A percentile compares a stretch with the other conserved stretches of the same genome.
These are phyloP conservation scores for Acacia confusa DNA, from an alignment of 306 rosid species.

Conservation along the genomic window DNA sequence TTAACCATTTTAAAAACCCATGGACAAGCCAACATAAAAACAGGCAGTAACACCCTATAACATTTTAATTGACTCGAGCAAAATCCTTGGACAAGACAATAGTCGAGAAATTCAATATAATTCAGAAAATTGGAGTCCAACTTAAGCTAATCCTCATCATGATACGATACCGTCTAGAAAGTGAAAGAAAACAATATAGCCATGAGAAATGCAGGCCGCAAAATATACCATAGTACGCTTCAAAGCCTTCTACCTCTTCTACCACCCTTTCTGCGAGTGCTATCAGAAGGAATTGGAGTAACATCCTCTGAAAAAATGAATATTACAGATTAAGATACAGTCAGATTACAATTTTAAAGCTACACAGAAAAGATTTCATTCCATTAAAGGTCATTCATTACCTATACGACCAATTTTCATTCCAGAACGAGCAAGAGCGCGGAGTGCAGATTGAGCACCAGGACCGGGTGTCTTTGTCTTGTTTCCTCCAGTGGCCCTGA, in stretches of 20 bases:
- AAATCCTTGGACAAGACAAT: conserved; percentile 11
- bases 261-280: conserved; percentile 96
- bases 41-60: background rate
- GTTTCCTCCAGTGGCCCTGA: conserved; percentile 91
- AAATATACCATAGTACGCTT: conserved; percentile 26
- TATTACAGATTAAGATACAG: background rate
- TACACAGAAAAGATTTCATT: background rate
- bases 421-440: conserved; percentile 91
- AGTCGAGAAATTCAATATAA: conserved; percentile 26
- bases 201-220: background rate
- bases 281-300: conserved; percentile 86
- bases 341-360: background rate
- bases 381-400: conserved; percentile 6
- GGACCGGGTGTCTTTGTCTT: conserved; percentile 93
- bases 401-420: conserved; percentile 97
- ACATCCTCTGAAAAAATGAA: conserved; percentile 74
- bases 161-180: conserved; percentile 24
- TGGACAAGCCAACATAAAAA: background rate
- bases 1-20: background rate
- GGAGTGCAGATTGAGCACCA: conserved; percentile 92
- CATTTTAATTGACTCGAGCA: background rate
- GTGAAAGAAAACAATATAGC: conserved; percentile 16
- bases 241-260: conserved; percentile 86
- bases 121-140: conserved; percentile 33
- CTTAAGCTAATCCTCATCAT: conserved; percentile 29